Evolutionary conservation across 1,284 basidiomycete genomes (phyloP).

Genomic region (Mycena sp.): DNA sequence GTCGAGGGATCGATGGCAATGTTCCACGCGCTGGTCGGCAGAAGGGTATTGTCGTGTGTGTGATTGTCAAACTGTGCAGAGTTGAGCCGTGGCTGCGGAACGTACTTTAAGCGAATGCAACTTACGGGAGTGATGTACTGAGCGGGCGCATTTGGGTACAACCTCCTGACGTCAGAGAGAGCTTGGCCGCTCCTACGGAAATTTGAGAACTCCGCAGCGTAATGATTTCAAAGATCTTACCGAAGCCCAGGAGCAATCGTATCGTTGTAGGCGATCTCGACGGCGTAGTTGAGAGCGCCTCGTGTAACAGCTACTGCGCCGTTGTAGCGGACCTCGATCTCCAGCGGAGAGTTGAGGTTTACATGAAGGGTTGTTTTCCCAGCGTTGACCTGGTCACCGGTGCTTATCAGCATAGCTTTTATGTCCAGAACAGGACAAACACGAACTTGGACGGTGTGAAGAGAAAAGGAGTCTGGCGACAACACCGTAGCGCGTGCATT

Average conservation of each 20-base stretch:
- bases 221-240: conserved; percentile 26
- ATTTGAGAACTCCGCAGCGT: background rate
- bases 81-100: background rate
- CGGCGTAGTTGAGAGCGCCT: conserved; percentile 48
- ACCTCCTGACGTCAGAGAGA: conserved; percentile 40
- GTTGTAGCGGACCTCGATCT: conserved; percentile 44
- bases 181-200: conserved; percentile 46
- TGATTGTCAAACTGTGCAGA: conserved; percentile 43
- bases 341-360: conserved; percentile 43
- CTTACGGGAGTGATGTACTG: conserved; percentile 34
- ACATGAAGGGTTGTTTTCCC: conserved; percentile 43
- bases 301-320: conserved; percentile 47
- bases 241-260: conserved; percentile 44
- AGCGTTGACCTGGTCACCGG: conserved; percentile 34
- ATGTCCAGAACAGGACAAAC: background rate
- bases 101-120: background rate
- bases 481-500: conserved; percentile 32
- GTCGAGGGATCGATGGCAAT: conserved; percentile 49
- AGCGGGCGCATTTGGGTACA: conserved; percentile 47
- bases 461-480: conserved; percentile 37
- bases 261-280: conserved; percentile 46
- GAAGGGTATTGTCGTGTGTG: conserved; percentile 47
- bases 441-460: conserved; percentile 40
- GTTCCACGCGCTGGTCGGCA: conserved; percentile 48
- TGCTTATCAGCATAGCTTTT: background rate